A percentile compares a stretch with the other conserved stretches of the same genome.
Evolutionary conservation across 305 asterid species (phyloP).

Genomic region (Petunia hybrid): DNA sequence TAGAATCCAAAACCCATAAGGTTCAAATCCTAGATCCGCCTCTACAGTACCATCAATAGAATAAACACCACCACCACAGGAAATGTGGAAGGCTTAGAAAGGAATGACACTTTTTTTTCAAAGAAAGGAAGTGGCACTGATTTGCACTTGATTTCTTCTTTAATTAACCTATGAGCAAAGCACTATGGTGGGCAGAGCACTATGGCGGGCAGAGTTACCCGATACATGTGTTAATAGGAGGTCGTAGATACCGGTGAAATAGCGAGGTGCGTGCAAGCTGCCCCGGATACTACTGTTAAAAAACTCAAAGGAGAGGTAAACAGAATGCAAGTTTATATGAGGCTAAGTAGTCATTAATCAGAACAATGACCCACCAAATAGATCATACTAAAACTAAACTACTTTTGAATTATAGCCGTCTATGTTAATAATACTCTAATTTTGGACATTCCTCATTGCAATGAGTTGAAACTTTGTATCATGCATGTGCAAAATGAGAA

Average conservation of each 20-base stretch:
- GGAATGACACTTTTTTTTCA: neutral
- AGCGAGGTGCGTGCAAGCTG: too few species aligned
- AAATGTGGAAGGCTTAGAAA: neutral
- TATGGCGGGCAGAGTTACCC: too few species aligned
- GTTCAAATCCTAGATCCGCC: too few species aligned
- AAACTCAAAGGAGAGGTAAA: too few species aligned
- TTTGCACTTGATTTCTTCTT: neutral
- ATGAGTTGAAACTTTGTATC: neutral
- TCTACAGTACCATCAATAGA: neutral
- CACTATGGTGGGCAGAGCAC: too few species aligned
- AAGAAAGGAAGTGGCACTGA: neutral
- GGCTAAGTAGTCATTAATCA: neutral
- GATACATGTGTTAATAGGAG: too few species aligned
- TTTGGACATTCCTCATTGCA: neutral
- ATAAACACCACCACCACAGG: neutral
- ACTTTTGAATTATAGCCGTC: neutral
- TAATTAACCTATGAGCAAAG: neutral
- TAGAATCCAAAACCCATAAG: too few species aligned
- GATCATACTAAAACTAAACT: neutral
- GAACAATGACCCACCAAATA: neutral
- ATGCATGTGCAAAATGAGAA: neutral
- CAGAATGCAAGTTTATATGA: neutral
- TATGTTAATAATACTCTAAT: neutral
- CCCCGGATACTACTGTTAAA: too few species aligned
- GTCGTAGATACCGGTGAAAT: too few species aligned